Conservation (phyloP, 495 filamentous ascomycete genomes). For the Viridothelium virens region DNA sequence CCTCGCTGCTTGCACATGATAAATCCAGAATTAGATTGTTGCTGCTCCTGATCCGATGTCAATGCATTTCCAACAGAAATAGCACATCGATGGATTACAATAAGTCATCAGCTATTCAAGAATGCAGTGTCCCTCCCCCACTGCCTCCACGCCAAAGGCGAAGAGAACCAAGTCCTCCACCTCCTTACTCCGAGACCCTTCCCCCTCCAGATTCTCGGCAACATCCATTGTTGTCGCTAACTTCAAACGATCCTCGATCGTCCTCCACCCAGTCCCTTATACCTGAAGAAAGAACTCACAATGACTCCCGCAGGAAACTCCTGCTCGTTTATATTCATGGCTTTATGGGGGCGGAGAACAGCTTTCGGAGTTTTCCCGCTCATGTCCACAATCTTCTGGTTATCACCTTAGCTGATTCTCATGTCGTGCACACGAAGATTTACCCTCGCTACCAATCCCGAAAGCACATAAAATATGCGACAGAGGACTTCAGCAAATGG, state of each 20-base stretch:
- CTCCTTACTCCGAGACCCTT: neutral
- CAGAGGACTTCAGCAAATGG: slow-evolving; percentile 78
- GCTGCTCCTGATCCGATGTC: too few species aligned
- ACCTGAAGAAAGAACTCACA: slow-evolving; percentile 38
- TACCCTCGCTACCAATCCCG: slow-evolving; percentile 88
- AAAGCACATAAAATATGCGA: slow-evolving; percentile 61
- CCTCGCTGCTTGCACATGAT: neutral
- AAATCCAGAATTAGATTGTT: too few species aligned
- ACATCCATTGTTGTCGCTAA: slow-evolving; percentile 13
- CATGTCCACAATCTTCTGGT: slow-evolving; percentile 76
- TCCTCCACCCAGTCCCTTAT: slow-evolving; percentile 58
- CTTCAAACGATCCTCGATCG: slow-evolving; percentile 48
- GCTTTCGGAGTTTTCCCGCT: slow-evolving; percentile 78
- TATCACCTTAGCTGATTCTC: slow-evolving; percentile 57
- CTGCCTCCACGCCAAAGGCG: neutral
- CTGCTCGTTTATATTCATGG: slow-evolving; percentile 85
- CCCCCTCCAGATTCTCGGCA: neutral
- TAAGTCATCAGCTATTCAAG: neutral
- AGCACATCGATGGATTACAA: too few species aligned
- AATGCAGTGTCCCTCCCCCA: neutral
- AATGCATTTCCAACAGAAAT: too few species aligned
- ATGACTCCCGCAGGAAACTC: slow-evolving; percentile 51
- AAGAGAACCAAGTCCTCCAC: neutral
- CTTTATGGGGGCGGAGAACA: slow-evolving; percentile 84
- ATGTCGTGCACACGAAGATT: slow-evolving; percentile 80